Conservation (phyloP, 225 moss, liverwort and hornwort genomes). For the Marchantia polymorpha region DNA sequence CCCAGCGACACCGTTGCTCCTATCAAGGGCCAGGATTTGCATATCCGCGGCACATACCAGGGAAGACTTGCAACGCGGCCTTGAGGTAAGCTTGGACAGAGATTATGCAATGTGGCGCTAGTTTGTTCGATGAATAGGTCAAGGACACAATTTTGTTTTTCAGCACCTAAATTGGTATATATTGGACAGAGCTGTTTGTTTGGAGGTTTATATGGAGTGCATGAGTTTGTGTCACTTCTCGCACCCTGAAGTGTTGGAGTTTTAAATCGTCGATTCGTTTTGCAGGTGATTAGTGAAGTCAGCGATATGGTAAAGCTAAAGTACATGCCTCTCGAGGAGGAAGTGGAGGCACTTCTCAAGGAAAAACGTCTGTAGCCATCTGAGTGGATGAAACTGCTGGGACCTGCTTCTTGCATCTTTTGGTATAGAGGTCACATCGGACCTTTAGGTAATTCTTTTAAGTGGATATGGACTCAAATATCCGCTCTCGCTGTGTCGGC, state of each 20-base stretch:
- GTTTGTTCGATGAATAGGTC: neutral
- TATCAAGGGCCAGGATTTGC: conserved; percentile 76
- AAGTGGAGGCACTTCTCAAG: conserved; percentile 32
- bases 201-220: neutral
- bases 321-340: conserved; percentile 53
- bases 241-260: neutral
- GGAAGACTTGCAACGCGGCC: conserved; percentile 74
- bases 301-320: conserved; percentile 82
- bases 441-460: conserved; percentile 16
- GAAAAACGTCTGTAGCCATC: conserved; percentile 32
- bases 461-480: neutral
- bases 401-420: neutral
- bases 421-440: neutral
- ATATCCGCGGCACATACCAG: conserved; percentile 92
- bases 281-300: conserved; percentile 82
- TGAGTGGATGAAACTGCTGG: neutral
- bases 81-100: conserved; percentile 46
- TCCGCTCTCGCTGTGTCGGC: neutral
- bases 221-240: neutral
- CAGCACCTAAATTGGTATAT: neutral
- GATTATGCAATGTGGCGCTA: neutral
- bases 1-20: conserved; percentile 91
- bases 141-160: neutral
- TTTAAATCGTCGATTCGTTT: neutral
- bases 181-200: neutral